Evolutionary conservation across 257 asterid species (phyloP), one percentile per base, ranked within the genome.

Genomic region (Solanum paucissectum): DNA sequence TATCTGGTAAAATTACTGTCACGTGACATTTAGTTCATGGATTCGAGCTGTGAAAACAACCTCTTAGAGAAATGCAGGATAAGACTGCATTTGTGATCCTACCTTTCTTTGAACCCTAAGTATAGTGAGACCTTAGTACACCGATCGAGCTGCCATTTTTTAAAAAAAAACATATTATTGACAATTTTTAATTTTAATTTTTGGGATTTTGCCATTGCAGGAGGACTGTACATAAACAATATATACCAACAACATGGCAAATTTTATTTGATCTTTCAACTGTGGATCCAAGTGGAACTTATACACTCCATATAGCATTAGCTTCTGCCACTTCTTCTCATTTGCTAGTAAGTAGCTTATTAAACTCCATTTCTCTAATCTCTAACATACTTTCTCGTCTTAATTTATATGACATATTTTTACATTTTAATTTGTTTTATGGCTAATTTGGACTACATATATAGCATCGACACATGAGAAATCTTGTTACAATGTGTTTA

Each of bases 221-320:
- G 88, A 86, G 87, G 4, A 83, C 89, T 82, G 90, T 89, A 52
- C 38, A 87, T 20, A 68, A 74, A 23, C 9, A 38, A 7, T 92
- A 86, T 29, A 44, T 12, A 87, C 87, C 95, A 86, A 87, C 97
- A 49, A 95, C 97, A 74, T 95, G 98, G 98, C 86, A 91, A 88
- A 91, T 95, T 20, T 33, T 83, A 58, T 95, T 95, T 60, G 87
- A 90, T 25, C 92, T 92, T 9, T 14, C 49, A 11, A 83, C 13
- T 14, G 91, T 93, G 14, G 46, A 74, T 49, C 36, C 42, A 55
- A 72, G 12, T 4, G 92, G 82, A 89, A 92, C 88, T 40, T 95
- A 95, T 87, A 94, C 98, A 13, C 95, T 95, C 23, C 95, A 91
- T 44, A 32, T 95, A 76, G 96, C 98, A 3, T 84, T 95, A 1